A percentile compares a stretch with the other conserved stretches of the same genome.
These are phyloP conservation scores for Ceratocystiopsis sp. DNA, from an alignment of 2,329 filamentous ascomycete genomes.

Conservation along the genomic window DNA sequence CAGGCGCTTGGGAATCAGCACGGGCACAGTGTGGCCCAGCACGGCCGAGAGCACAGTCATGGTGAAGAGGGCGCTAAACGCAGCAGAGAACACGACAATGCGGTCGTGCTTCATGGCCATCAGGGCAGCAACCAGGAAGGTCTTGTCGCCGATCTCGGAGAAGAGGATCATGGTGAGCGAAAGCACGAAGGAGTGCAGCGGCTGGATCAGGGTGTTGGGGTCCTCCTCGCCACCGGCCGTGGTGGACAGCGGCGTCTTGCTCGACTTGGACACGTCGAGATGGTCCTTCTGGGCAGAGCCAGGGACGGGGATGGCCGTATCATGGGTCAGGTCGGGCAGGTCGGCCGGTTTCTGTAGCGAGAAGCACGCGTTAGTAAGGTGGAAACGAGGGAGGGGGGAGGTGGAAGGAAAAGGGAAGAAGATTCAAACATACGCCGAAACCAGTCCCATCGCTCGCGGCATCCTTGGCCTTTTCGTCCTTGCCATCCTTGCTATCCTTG, in stretches of 20 bases:
- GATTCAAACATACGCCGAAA: neutral
- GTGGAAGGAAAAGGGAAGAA: neutral
- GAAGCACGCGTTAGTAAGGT: neutral
- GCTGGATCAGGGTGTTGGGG: constrained; percentile 47
- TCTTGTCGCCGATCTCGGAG: constrained; percentile 96
- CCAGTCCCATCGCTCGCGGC: constrained; percentile 15
- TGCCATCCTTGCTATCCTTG: constrained; percentile 22
- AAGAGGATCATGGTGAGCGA: constrained; percentile 96
- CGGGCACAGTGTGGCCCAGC: constrained; percentile 79
- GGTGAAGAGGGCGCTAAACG: constrained; percentile 75
- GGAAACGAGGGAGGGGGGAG: neutral
- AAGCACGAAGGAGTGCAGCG: constrained; percentile 75
- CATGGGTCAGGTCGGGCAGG: constrained; percentile 61
- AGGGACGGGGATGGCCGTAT: constrained; percentile 54
- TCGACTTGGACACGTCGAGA: constrained; percentile 30
- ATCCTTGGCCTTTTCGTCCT: constrained; percentile 21
- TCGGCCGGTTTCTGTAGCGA: constrained; percentile 54
- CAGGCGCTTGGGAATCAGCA: constrained; percentile 74
- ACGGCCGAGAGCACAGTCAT: constrained; percentile 95
- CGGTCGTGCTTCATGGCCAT: constrained; percentile 99
- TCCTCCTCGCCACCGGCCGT: constrained; percentile 17
- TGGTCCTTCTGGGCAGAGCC: constrained; percentile 48
- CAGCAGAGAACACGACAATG: constrained; percentile 82
- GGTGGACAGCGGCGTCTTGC: constrained; percentile 9
- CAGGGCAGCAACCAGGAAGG: constrained; percentile 86